phyloP scores from a whole-genome alignment of 257 asterid genomes.

The Ilex aquifolium region DNA sequence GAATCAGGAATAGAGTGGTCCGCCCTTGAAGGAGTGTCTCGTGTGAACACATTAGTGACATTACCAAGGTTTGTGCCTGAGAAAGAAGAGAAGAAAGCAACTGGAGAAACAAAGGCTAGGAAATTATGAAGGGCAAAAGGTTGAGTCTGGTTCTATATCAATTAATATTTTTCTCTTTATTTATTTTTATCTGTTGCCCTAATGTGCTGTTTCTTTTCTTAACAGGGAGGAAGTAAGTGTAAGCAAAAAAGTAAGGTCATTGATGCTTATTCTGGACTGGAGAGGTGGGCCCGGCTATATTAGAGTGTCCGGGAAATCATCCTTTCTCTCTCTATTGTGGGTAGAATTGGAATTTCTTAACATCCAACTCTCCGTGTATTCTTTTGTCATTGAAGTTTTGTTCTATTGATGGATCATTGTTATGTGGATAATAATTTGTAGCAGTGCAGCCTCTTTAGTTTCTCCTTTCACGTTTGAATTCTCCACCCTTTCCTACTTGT shows the following conservation, averaged over 20 bases:
- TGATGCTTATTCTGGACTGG: constrained; percentile 24
- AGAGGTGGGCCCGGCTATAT: constrained; percentile 54
- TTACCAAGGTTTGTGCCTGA: constrained; percentile 67
- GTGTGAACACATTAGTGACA: constrained; percentile 58
- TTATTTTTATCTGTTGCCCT: constrained; percentile 7
- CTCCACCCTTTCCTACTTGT: too few species aligned
- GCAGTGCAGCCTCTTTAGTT: too few species aligned
- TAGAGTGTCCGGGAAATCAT: constrained; percentile 42
- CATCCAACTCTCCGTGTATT: constrained; percentile 31
- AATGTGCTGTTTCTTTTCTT: constrained; percentile 18
- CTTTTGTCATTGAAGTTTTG: background rate
- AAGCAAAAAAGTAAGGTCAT: constrained; percentile 11
- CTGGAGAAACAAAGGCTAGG: constrained; percentile 29
- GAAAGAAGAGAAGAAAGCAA: constrained; percentile 41
- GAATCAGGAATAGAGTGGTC: constrained; percentile 59
- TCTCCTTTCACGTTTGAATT: too few species aligned
- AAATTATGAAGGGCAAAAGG: constrained; percentile 25
- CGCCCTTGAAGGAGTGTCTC: constrained; percentile 73
- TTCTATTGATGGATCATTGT: too few species aligned
- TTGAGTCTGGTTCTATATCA: constrained; percentile 13
- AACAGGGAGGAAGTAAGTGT: background rate
- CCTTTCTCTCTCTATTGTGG: constrained; percentile 26
- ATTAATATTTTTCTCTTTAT: background rate
- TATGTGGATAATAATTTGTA: too few species aligned
- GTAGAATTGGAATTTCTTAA: constrained; percentile 45